Evolutionary conservation across 2,329 filamentous ascomycete genomes (phyloP).

Genomic region (Penicillium sp.): DNA sequence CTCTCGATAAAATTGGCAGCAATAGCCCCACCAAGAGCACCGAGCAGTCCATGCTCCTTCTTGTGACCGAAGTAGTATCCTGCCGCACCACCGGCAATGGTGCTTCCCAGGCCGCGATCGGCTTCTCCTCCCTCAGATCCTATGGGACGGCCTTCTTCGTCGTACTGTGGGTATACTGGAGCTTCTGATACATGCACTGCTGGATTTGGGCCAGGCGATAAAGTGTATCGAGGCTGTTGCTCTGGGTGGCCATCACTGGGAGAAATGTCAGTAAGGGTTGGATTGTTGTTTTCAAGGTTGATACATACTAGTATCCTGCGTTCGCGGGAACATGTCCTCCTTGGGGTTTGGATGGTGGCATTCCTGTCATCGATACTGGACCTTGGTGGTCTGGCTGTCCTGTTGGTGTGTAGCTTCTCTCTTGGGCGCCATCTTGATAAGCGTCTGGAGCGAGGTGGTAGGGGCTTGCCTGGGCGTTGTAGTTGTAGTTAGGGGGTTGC

Average conservation of each 20-base stretch:
- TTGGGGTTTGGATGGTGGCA: slow-evolving; percentile 36
- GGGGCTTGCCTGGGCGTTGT: slow-evolving; percentile 27
- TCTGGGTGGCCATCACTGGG: slow-evolving; percentile 15
- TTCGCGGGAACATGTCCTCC: slow-evolving; percentile 21
- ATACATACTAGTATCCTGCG: slow-evolving; percentile 36
- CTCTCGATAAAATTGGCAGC: slow-evolving; percentile 57
- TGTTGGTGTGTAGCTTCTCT: slow-evolving; percentile 48
- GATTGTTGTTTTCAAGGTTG: neutral
- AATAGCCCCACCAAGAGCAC: slow-evolving; percentile 59
- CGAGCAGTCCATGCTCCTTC: slow-evolving; percentile 58
- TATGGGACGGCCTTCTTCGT: slow-evolving; percentile 10
- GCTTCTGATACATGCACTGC: slow-evolving; percentile 18
- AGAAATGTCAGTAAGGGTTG: neutral
- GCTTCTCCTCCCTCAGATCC: slow-evolving; percentile 31
- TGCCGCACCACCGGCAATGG: slow-evolving; percentile 57
- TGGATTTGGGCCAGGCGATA: slow-evolving; percentile 17
- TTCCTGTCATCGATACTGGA: slow-evolving; percentile 44
- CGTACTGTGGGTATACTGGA: neutral
- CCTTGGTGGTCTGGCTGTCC: slow-evolving; percentile 35
- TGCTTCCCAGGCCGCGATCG: slow-evolving; percentile 59
- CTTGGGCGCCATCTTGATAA: slow-evolving; percentile 31
- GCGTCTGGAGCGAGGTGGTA: slow-evolving; percentile 28
- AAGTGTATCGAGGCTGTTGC: slow-evolving; percentile 18
- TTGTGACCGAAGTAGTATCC: slow-evolving; percentile 59
- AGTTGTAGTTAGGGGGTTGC: slow-evolving; percentile 25